Percentiles rank a stretch among this genome's conserved stretches.
phyloP scores from a whole-genome alignment of 2,329 filamentous ascomycete species.

The Teratosphaeria zuluensis region DNA sequence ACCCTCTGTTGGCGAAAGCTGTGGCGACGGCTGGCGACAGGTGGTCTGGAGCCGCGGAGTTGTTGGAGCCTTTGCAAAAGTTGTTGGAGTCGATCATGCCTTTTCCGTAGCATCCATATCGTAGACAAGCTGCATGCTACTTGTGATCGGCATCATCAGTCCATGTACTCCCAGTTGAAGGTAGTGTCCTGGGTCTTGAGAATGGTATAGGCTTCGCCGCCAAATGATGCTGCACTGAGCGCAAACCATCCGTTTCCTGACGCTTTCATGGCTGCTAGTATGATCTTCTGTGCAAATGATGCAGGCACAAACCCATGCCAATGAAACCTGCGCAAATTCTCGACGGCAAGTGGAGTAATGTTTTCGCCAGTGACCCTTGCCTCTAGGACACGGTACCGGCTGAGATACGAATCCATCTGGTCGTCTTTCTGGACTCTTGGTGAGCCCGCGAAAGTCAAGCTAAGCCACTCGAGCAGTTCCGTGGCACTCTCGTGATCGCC shows the following conservation, averaged over 20 bases:
- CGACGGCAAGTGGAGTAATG: conserved; percentile 2
- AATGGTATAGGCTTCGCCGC: conserved; percentile 21
- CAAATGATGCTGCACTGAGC: conserved; percentile 20
- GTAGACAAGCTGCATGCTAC: neutral
- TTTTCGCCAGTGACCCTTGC: conserved; percentile 28
- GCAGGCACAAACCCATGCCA: conserved; percentile 36
- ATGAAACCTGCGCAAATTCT: conserved; percentile 27
- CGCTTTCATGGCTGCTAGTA: conserved; percentile 19
- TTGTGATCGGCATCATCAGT: conserved; percentile 11
- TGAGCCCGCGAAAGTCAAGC: conserved; percentile 55
- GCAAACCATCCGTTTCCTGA: conserved; percentile 23
- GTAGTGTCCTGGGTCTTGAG: conserved; percentile 17
- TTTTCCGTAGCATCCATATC: neutral
- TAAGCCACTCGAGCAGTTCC: conserved; percentile 65
- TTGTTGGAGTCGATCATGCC: conserved; percentile 25
- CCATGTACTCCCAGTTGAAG: conserved; percentile 25
- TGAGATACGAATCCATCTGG: conserved; percentile 57
- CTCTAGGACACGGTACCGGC: conserved; percentile 47
- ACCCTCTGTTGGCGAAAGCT: conserved; percentile 63
- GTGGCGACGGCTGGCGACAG: conserved; percentile 51
- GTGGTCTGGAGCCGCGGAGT: conserved; percentile 48
- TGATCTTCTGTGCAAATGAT: conserved; percentile 21
- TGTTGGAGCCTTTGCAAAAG: conserved; percentile 29
- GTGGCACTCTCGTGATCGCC: conserved; percentile 53
- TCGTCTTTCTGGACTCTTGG: conserved; percentile 52